Conservation (phyloP, 208 protist genomes). For the Trypanosomatidae sp. region DNA sequence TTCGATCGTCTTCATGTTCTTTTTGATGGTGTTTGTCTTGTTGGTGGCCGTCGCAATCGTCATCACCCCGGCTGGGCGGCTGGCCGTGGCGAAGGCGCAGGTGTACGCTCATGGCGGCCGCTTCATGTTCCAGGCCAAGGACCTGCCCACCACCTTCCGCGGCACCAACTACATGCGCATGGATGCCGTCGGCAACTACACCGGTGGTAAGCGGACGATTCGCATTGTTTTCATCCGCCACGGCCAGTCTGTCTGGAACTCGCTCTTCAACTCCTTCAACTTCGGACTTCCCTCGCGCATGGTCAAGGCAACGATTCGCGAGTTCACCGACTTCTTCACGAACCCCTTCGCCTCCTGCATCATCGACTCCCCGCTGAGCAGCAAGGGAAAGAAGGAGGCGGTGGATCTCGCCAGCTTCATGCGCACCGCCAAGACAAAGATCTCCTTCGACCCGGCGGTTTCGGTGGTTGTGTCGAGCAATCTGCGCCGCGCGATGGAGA, state of each 20-base stretch:
- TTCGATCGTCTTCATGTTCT: conserved; percentile 57
- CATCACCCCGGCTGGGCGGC: conserved; percentile 36
- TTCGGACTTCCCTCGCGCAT: conserved; percentile 56
- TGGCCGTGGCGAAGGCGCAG: conserved; percentile 46
- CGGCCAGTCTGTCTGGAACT: conserved; percentile 94
- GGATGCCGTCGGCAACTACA: conserved; percentile 25
- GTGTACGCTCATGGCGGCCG: conserved; percentile 49
- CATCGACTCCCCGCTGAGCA: conserved; percentile 90
- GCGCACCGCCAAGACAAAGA: conserved; percentile 53
- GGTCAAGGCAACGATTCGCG: conserved; percentile 44
- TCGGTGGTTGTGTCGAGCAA: conserved; percentile 85
- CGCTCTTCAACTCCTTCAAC: conserved; percentile 82
- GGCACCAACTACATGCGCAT: conserved; percentile 76
- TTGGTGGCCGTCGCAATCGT: conserved; percentile 53
- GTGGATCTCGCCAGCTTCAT: conserved; percentile 72
- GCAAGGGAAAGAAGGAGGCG: conserved; percentile 67
- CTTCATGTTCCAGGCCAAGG: conserved; percentile 71
- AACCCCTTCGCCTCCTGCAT: conserved; percentile 82
- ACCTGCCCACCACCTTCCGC: conserved; percentile 60
- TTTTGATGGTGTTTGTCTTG: conserved; percentile 61
- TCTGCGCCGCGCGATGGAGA: conserved; percentile 89
- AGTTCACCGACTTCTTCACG: conserved; percentile 66
- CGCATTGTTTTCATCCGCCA: conserved; percentile 92
- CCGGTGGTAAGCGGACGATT: conserved; percentile 54
- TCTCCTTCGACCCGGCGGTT: conserved; percentile 51